Percentiles rank a stretch among this genome's conserved stretches.
Evolutionary conservation across 1,284 basidiomycete species (phyloP).

Genomic region (Hypsizygus ulmarius): DNA sequence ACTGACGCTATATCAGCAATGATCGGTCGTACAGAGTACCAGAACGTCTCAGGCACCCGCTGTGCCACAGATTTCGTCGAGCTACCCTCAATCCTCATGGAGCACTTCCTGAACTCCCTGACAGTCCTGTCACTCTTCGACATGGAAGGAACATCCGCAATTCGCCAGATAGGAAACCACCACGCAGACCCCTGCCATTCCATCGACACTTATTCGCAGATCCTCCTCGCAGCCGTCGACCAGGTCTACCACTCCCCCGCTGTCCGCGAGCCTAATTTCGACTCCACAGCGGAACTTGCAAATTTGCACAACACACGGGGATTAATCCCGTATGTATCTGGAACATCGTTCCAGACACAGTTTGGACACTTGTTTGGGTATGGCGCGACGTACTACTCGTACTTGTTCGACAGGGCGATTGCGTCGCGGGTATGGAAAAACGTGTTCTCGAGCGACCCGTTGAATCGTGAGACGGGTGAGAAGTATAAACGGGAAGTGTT

Average conservation of each 20-base stretch:
- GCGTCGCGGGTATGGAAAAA: slow-evolving; percentile 86
- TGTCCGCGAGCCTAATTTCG: slow-evolving; percentile 56
- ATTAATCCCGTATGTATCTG: slow-evolving; percentile 76
- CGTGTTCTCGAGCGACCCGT: slow-evolving; percentile 67
- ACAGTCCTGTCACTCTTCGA: slow-evolving; percentile 81
- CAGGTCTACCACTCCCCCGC: slow-evolving; percentile 84
- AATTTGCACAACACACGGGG: slow-evolving; percentile 69
- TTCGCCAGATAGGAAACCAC: slow-evolving; percentile 50
- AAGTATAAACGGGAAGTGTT: slow-evolving; percentile 78
- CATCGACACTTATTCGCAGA: slow-evolving; percentile 90
- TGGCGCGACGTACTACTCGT: slow-evolving; percentile 97
- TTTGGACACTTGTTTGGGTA: slow-evolving; percentile 97
- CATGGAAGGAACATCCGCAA: slow-evolving; percentile 39
- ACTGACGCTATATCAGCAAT: slow-evolving; percentile 62
- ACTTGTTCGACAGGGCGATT: slow-evolving; percentile 94
- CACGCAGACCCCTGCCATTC: slow-evolving; percentile 70
- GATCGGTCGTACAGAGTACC: slow-evolving; percentile 96
- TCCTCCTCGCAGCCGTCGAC: slow-evolving; percentile 87
- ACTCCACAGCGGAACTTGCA: slow-evolving; percentile 69
- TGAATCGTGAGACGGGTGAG: slow-evolving; percentile 70
- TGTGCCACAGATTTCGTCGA: slow-evolving; percentile 99
- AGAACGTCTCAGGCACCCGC: slow-evolving; percentile 97
- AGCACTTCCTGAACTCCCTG: slow-evolving; percentile 89
- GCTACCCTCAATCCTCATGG: slow-evolving; percentile 97
- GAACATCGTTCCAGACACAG: slow-evolving; percentile 91